These are phyloP conservation scores for Epithele typhae DNA, from an alignment of 768 basidiomycete genomes.

Conservation along the genomic window DNA sequence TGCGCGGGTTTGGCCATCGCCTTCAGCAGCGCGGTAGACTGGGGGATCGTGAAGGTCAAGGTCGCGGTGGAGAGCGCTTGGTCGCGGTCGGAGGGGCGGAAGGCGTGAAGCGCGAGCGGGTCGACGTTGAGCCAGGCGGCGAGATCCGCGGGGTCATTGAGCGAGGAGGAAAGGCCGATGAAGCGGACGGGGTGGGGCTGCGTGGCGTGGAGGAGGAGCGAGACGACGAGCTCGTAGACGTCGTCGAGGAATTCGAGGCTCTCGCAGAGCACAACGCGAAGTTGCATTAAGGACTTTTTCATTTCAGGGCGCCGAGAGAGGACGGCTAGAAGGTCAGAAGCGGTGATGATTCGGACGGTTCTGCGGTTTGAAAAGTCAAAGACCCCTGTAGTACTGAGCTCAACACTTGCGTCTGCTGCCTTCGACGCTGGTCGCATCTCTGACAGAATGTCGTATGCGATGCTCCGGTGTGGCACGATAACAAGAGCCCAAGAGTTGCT, in stretches of 20 bases:
- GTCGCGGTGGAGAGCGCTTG: conserved; percentile 65
- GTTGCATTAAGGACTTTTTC: conserved; percentile 28
- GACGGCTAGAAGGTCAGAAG: conserved; percentile 44
- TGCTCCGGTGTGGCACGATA: conserved; percentile 54
- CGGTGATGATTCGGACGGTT: conserved; percentile 53
- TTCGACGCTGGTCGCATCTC: conserved; percentile 43
- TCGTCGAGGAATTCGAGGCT: conserved; percentile 80
- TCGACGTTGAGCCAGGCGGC: conserved; percentile 82
- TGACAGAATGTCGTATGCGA: conserved; percentile 51
- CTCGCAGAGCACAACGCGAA: conserved; percentile 76
- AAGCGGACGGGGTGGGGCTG: conserved; percentile 62
- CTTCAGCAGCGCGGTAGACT: conserved; percentile 85
- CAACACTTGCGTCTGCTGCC: conserved; percentile 37
- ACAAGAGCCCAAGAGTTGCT: conserved; percentile 55
- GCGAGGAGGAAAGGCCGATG: conserved; percentile 72
- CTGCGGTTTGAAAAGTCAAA: conserved; percentile 37
- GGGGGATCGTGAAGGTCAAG: conserved; percentile 80
- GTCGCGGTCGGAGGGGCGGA: conserved; percentile 80
- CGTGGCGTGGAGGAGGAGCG: conserved; percentile 62
- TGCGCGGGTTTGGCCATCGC: conserved; percentile 91
- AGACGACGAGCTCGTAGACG: conserved; percentile 78
- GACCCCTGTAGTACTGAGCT: conserved; percentile 25
- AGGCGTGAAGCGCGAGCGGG: conserved; percentile 59
- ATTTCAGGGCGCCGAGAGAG: conserved; percentile 30
- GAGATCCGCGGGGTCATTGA: conserved; percentile 77